Base-by-base conservation (phyloP, 2,329 filamentous ascomycete genomes). In the Iodosphaeria phyllophila region DNA sequence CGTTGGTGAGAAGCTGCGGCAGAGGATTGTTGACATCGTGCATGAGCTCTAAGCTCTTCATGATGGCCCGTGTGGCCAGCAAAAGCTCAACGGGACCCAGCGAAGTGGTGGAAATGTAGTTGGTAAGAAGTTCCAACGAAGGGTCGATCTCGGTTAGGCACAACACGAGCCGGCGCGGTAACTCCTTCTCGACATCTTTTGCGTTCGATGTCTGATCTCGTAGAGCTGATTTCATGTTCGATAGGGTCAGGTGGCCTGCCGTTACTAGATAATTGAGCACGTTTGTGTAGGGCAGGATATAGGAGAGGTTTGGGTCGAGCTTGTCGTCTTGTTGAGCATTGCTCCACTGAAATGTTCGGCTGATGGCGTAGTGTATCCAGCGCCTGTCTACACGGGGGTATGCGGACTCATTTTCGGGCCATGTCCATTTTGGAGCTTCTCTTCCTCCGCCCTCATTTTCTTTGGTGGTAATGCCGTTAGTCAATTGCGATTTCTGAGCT, bases 81-180 rank as follows among this genome's bases (percentile, higher is more conserved):
- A 80, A 58, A 5, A 83, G 55, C 41, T 83, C 76, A 4, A 60
- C 50, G 20, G 74, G 56, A 4, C 69, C 66, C 11, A 82, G 57
- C 36, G 68, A 65, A 6, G 74, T 75, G 5, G 62, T 60, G 19
- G 66, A 64, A 5, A 84, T 52, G 30, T 79, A 67, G 28, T 61
- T 63, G 21, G 73, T 58, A 19, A 83, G 55, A 3, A 80, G 52
- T 25, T 71, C 64, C 43, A 80, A 61, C 17, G 70, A 68, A 3
- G 69, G 64, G 36, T 83, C 76, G n/a, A 72, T 56, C 24, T 71
- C 58, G 1, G 64, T 59, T 18, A 83, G 50, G 22, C 71, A 56
- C 22, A 57, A 48, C 13, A 78, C 60, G 4, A 83, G 54, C 29
- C 75, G 66, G 17, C 65, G 64, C 8, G 70, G 58, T 9, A 64